phyloP scores from a whole-genome alignment of 768 basidiomycete genomes.

The Naganishia onofrii region DNA sequence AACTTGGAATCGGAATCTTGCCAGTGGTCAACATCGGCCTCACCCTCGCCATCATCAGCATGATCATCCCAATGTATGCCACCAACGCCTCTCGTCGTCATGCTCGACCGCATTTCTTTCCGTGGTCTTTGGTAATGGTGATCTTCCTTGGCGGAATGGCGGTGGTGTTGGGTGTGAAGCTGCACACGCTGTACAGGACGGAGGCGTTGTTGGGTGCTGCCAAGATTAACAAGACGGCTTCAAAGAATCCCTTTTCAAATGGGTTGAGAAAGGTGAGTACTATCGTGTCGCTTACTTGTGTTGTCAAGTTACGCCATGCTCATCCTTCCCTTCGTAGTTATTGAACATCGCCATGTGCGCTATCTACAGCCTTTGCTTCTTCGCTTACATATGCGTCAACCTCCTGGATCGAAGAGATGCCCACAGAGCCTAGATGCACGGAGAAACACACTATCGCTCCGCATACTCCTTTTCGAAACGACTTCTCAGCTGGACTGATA shows the following conservation, averaged over 20 bases:
- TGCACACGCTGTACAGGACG: conserved; percentile 9
- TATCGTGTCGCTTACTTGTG: too few relatives aligned
- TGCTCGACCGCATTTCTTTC: conserved; percentile 27
- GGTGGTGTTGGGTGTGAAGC: conserved; percentile 24
- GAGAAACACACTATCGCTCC: neutral
- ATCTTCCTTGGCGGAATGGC: conserved; percentile 12
- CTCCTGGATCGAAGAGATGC: conserved; percentile 9
- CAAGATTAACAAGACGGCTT: conserved; percentile 16
- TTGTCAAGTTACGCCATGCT: too few relatives aligned
- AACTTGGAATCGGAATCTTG: conserved; percentile 27
- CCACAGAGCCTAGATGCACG: neutral
- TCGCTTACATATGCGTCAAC: conserved; percentile 9
- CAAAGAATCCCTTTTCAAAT: conserved; percentile 18
- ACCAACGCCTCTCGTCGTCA: conserved; percentile 20
- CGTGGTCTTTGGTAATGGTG: conserved; percentile 12
- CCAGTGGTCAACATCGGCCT: conserved; percentile 21
- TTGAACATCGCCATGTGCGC: conserved; percentile 17
- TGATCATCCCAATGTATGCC: conserved; percentile 25
- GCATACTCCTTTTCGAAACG: neutral
- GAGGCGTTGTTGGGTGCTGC: conserved; percentile 11
- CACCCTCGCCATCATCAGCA: conserved; percentile 4
- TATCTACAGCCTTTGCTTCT: conserved; percentile 7
- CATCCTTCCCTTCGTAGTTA: neutral
- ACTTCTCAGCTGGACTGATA: conserved; percentile 11
- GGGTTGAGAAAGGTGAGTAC: conserved; percentile 8